A percentile compares a stretch with the other conserved stretches of the same genome.
Conservation (phyloP, 768 basidiomycete genomes). For the Auriculariales sp. region DNA sequence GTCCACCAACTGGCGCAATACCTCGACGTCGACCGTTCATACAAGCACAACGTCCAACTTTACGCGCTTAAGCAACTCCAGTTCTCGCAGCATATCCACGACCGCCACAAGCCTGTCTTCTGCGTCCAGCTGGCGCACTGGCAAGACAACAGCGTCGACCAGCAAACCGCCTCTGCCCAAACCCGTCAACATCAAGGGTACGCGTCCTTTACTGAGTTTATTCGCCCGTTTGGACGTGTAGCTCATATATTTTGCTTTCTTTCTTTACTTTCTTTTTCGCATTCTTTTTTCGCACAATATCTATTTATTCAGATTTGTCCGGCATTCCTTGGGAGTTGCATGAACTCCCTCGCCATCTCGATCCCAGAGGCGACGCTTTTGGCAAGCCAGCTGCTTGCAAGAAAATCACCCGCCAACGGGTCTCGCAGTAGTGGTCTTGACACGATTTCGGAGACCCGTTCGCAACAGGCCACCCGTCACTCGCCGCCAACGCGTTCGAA, state of each 20-base stretch:
- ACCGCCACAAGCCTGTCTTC: constrained; percentile 69
- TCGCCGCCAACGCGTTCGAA: neutral
- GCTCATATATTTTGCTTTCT: neutral
- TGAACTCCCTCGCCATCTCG: constrained; percentile 50
- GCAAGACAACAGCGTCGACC: neutral
- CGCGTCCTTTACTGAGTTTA: constrained; percentile 17
- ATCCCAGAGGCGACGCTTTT: constrained; percentile 49
- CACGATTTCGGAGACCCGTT: constrained; percentile 1
- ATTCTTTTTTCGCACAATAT: constrained; percentile 7
- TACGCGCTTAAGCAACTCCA: constrained; percentile 67
- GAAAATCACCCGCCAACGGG: constrained; percentile 37
- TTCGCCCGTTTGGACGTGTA: neutral
- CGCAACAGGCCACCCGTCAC: constrained; percentile 2
- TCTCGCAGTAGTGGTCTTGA: neutral
- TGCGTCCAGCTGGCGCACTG: constrained; percentile 43
- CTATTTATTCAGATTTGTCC: constrained; percentile 39
- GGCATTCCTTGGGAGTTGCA: constrained; percentile 66
- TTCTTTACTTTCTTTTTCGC: constrained; percentile 3
- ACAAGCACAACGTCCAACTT: constrained; percentile 60
- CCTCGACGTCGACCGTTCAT: constrained; percentile 54
- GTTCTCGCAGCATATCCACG: constrained; percentile 60
- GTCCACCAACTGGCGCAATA: constrained; percentile 68
- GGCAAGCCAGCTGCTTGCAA: constrained; percentile 39
- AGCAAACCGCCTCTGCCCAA: constrained; percentile 13
- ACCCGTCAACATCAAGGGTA: constrained; percentile 62